Percentiles rank a stretch among this genome's conserved stretches.
Conservation (phyloP, 768 basidiomycete genomes). For the Boletellus sp. region DNA sequence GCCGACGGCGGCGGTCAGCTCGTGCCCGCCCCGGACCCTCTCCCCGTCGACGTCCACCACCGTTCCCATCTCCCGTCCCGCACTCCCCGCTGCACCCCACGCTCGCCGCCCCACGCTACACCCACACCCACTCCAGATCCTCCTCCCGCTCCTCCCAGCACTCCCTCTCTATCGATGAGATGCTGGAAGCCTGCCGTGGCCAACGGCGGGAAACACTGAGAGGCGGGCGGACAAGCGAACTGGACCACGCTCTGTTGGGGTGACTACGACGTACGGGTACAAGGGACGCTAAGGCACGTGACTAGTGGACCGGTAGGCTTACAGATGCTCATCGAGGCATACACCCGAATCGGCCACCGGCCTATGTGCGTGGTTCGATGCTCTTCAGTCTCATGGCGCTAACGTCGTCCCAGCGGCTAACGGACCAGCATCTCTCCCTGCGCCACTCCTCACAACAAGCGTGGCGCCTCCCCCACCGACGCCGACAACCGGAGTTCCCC, state of each 20-base stretch:
- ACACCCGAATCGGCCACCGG: slow-evolving; percentile 20
- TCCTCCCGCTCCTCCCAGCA: slow-evolving; percentile 35
- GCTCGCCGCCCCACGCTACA: slow-evolving; percentile 13
- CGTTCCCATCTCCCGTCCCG: slow-evolving; percentile 23
- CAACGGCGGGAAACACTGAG: too few relatives aligned
- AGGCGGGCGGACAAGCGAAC: too few relatives aligned
- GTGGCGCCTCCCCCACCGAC: slow-evolving; percentile 14
- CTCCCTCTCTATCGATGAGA: slow-evolving; percentile 43
- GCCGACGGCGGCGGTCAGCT: slow-evolving; percentile 43
- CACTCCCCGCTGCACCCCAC: slow-evolving; percentile 10
- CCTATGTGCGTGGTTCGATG: slow-evolving; percentile 19
- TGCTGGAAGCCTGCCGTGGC: too few relatives aligned
- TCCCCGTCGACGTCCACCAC: slow-evolving; percentile 27
- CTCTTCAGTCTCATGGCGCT: slow-evolving; percentile 10
- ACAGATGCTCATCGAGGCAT: slow-evolving; percentile 46
- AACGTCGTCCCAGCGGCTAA: slow-evolving; percentile 14
- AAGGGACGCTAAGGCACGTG: too few relatives aligned
- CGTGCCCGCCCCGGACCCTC: slow-evolving; percentile 35
- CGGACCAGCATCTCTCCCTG: slow-evolving; percentile 17
- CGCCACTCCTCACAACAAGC: slow-evolving; percentile 11
- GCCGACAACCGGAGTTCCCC: slow-evolving; percentile 11
- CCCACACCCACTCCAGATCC: slow-evolving; percentile 24
- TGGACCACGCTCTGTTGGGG: too few relatives aligned
- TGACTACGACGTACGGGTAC: too few relatives aligned
- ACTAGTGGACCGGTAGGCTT: too few relatives aligned